Percentiles rank a stretch among this genome's conserved stretches.
Evolutionary conservation across 1,284 basidiomycete species (phyloP).

Genomic region (Stygiomarasmius scandens): DNA sequence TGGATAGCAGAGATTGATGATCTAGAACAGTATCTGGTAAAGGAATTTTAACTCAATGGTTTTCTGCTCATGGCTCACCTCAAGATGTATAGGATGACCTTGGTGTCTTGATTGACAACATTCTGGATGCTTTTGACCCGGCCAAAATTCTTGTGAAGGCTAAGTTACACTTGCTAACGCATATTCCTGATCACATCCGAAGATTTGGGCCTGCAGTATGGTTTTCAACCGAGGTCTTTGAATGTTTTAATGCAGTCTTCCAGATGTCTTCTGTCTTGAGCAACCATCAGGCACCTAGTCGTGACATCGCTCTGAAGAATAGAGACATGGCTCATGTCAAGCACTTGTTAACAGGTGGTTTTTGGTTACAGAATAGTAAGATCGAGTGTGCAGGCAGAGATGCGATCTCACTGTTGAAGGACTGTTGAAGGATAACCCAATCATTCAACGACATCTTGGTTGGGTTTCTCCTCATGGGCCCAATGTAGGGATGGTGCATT

Average conservation of each 20-base stretch:
- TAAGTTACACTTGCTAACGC: conserved; percentile 37
- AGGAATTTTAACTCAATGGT: conserved; percentile 18
- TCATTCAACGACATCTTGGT: conserved; percentile 14
- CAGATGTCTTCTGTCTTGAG: conserved; percentile 24
- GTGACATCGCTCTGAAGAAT: conserved; percentile 35
- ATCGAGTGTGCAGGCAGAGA: not conserved
- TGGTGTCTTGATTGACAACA: conserved; percentile 29
- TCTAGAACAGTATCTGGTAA: conserved; percentile 35
- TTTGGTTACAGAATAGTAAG: conserved; percentile 22
- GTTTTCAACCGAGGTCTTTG: conserved; percentile 34
- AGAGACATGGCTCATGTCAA: conserved; percentile 34
- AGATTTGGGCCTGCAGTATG: conserved; percentile 26
- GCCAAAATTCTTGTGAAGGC: conserved; percentile 35
- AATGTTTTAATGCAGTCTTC: conserved; percentile 28
- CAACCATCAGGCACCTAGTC: conserved; percentile 31
- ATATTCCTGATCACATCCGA: conserved; percentile 23
- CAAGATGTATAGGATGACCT: conserved; percentile 33
- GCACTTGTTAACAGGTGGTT: conserved; percentile 34
- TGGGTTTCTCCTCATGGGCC: conserved; percentile 5
- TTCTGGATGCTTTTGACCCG: conserved; percentile 35
- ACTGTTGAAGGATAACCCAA: not conserved
- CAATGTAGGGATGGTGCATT: not conserved
- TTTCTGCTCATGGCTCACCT: no score
- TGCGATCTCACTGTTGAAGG: not conserved
- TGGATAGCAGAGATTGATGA: conserved; percentile 31